A percentile compares a stretch with the other conserved stretches of the same genome.
Conservation (phyloP, 2,329 filamentous ascomycete genomes). For the Plectosphaerella plurivora region DNA sequence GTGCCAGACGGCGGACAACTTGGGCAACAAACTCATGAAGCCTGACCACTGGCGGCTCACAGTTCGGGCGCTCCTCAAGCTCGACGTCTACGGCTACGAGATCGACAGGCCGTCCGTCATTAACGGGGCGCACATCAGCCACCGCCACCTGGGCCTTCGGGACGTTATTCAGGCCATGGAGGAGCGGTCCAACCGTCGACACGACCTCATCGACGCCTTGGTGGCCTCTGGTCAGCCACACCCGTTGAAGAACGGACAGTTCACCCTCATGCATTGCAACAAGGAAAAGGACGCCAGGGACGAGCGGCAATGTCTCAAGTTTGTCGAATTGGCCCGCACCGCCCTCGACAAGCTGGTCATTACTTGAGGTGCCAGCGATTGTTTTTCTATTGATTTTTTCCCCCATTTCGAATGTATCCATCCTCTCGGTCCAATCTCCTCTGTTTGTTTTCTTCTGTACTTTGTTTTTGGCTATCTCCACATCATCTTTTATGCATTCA, state of each 20-base stretch:
- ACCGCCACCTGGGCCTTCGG: constrained; percentile 43
- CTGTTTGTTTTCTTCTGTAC: neutral
- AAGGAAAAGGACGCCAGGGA: constrained; percentile 29
- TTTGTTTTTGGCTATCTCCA: neutral
- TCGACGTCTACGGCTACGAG: constrained; percentile 53
- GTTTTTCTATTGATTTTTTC: no score
- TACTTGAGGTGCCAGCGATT: constrained; percentile 25
- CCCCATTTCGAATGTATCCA: neutral
- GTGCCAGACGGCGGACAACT: constrained; percentile 22
- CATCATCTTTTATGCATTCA: no score
- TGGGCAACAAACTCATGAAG: constrained; percentile 40
- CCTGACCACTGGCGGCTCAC: constrained; percentile 50
- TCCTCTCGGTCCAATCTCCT: neutral
- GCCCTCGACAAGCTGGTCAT: constrained; percentile 53
- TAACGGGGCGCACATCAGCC: constrained; percentile 8
- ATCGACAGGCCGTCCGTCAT: constrained; percentile 4
- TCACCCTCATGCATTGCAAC: constrained; percentile 19
- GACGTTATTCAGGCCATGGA: constrained; percentile 52
- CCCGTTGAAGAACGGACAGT: constrained; percentile 18
- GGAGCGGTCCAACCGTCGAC: constrained; percentile 40
- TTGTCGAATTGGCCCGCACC: constrained; percentile 49
- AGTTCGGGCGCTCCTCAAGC: constrained; percentile 48
- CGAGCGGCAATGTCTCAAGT: constrained; percentile 39
- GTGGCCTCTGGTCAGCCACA: constrained; percentile 30
- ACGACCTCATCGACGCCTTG: constrained; percentile 44